A percentile compares a stretch with the other conserved stretches of the same genome.
These are phyloP conservation scores for Apiotrichum gracile DNA, from an alignment of 1,284 basidiomycete genomes.

Conservation along the genomic window DNA sequence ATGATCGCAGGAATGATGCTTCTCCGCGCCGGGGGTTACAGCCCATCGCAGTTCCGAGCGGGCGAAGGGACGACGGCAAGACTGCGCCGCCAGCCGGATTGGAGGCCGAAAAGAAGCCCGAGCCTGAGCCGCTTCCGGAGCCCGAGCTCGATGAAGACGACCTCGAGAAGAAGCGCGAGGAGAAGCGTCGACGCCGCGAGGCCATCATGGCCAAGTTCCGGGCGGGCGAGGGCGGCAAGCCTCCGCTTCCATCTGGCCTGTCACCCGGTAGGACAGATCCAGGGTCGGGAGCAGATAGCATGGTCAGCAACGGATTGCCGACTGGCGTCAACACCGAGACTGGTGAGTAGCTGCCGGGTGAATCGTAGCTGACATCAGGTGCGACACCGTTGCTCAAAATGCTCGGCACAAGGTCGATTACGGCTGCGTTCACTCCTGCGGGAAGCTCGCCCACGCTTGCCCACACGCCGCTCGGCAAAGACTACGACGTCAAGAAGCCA, in stretches of 20 bases:
- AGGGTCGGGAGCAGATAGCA: constrained; percentile 30
- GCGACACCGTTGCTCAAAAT: constrained; percentile 33
- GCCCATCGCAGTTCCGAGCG: constrained; percentile 28
- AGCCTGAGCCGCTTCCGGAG: constrained; percentile 23
- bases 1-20: constrained; percentile 39
- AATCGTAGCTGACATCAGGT: constrained; percentile 10
- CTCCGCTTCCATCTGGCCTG: not conserved
- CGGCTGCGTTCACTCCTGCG: constrained; percentile 22
- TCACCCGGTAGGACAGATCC: not conserved
- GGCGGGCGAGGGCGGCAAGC: constrained; percentile 11
- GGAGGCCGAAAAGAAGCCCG: not conserved
- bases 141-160: constrained; percentile 55
- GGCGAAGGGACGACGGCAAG: constrained; percentile 65
- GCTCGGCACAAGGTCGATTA: constrained; percentile 25
- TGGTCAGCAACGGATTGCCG: constrained; percentile 29
- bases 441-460: constrained; percentile 28
- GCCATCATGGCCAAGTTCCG: constrained; percentile 78
- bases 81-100: not conserved
- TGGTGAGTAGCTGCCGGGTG: constrained; percentile 16
- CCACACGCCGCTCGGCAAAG: constrained; percentile 33
- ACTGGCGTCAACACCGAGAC: constrained; percentile 28
- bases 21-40: not conserved
- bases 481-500: constrained; percentile 37
- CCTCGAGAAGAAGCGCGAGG: constrained; percentile 67
- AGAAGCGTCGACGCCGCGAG: constrained; percentile 69